phyloP scores from a whole-genome alignment of 2,329 filamentous ascomycete genomes.

The Aureobasidium zeae region DNA sequence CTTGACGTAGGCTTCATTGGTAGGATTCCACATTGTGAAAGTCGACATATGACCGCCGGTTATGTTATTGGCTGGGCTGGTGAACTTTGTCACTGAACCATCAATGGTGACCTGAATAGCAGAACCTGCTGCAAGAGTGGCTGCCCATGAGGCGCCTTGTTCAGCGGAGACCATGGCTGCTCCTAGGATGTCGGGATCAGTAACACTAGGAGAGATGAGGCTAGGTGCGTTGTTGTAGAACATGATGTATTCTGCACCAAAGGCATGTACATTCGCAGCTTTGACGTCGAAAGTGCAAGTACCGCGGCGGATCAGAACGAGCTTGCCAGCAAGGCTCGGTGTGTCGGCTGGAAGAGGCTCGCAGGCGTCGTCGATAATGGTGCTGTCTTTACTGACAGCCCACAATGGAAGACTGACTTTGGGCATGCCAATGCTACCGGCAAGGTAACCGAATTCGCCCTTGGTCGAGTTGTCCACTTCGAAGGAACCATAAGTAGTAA shows the following conservation, averaged over 20 bases:
- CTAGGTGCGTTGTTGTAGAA: slow-evolving; percentile 46
- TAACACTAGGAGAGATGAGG: slow-evolving; percentile 4
- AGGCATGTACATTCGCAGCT: slow-evolving; percentile 42
- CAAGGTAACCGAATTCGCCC: slow-evolving; percentile 30
- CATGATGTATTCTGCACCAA: slow-evolving; percentile 52
- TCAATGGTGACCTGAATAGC: slow-evolving; percentile 21
- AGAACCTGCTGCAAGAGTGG: slow-evolving; percentile 17
- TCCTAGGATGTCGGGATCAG: slow-evolving; percentile 17
- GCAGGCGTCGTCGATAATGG: slow-evolving; percentile 44
- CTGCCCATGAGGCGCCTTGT: slow-evolving; percentile 20
- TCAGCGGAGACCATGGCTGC: slow-evolving; percentile 23
- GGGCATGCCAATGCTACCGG: slow-evolving; percentile 25
- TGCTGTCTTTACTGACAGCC: slow-evolving; percentile 42
- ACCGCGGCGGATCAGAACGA: slow-evolving; percentile 53
- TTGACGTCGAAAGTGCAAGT: slow-evolving; percentile 49
- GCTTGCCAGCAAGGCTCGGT: slow-evolving; percentile 47
- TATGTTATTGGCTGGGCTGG: slow-evolving; percentile 18
- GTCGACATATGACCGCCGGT: slow-evolving; percentile 44
- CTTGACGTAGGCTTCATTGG: slow-evolving; percentile 49
- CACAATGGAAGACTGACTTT: slow-evolving; percentile 25
- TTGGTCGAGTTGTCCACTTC: slow-evolving; percentile 24
- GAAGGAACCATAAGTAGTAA: slow-evolving; percentile 30
- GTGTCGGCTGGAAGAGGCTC: slow-evolving; percentile 43
- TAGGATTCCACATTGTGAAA: slow-evolving; percentile 53
- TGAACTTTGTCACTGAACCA: slow-evolving; percentile 17